Evolutionary conservation across 257 asterid genomes (phyloP).

Genomic region (Hygrophila difformis): DNA sequence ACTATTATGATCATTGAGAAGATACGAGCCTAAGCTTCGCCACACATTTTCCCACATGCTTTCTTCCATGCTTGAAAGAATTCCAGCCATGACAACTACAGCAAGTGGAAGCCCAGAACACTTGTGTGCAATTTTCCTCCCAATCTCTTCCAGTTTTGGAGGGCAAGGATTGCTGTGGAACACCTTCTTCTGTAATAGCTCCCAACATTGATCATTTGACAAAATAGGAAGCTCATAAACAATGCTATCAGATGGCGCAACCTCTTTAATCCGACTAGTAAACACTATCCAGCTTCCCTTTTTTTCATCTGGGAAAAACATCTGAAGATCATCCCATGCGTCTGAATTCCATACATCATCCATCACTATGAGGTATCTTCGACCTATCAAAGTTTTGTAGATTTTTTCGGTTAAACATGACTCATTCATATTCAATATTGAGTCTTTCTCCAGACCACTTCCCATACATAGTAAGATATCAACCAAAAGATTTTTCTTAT

Average conservation of each 20-base stretch:
- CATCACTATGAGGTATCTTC: slow-evolving; percentile 25
- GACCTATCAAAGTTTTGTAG: slow-evolving; percentile 13
- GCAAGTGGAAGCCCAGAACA: slow-evolving; percentile 34
- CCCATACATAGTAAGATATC: slow-evolving; percentile 5
- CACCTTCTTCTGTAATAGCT: slow-evolving; percentile 22
- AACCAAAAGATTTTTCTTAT: slow-evolving; percentile 10
- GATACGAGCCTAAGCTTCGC: slow-evolving; percentile 9
- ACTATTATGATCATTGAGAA: not conserved
- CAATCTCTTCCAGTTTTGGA: slow-evolving; percentile 6
- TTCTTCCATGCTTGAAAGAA: slow-evolving; percentile 16
- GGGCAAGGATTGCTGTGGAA: slow-evolving; percentile 18
- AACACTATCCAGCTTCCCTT: slow-evolving; percentile 32
- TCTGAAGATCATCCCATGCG: slow-evolving; percentile 17
- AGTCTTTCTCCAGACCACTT: slow-evolving; percentile 1
- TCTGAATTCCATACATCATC: slow-evolving; percentile 35
- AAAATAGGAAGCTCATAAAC: slow-evolving; percentile 8
- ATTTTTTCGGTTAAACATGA: slow-evolving; percentile 6
- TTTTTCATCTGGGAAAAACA: slow-evolving; percentile 8
- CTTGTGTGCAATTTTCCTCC: slow-evolving; percentile 16
- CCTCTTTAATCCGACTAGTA: slow-evolving; percentile 19
- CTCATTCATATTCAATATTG: not conserved
- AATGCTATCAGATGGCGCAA: slow-evolving; percentile 8
- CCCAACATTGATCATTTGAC: slow-evolving; percentile 23
- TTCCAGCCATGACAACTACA: slow-evolving; percentile 31
- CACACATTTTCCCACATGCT: slow-evolving; percentile 20